phyloP scores from a whole-genome alignment of 2,329 filamentous ascomycete species.

The Zymoseptoria passerinii region DNA sequence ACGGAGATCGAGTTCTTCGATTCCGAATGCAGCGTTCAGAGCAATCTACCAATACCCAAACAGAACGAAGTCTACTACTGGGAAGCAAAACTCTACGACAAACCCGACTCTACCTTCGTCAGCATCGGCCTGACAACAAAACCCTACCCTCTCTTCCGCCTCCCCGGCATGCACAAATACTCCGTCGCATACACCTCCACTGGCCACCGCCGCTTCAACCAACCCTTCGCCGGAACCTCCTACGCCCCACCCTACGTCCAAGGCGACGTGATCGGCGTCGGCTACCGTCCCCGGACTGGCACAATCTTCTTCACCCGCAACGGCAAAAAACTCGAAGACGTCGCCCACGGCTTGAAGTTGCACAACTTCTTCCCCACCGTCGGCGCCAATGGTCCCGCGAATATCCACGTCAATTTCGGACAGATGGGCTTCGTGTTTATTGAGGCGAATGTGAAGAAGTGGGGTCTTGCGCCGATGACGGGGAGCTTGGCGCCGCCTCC shows the following conservation, averaged over 20 bases:
- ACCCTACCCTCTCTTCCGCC: slow-evolving; percentile 86
- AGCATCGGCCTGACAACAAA: slow-evolving; percentile 95
- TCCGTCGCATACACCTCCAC: slow-evolving; percentile 87
- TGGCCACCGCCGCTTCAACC: slow-evolving; percentile 81
- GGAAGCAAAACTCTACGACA: slow-evolving; percentile 98
- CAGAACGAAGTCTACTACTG: slow-evolving; percentile 99
- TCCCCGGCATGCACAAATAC: slow-evolving; percentile 89
- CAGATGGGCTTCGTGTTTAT: slow-evolving; percentile 98
- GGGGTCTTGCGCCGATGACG: slow-evolving; percentile 92
- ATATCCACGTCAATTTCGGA: slow-evolving; percentile 93
- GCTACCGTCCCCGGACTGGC: slow-evolving; percentile 87
- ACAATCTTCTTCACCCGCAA: slow-evolving; percentile 98
- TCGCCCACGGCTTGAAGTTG: slow-evolving; percentile 82
- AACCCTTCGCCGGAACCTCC: slow-evolving; percentile 70
- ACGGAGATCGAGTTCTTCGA: slow-evolving; percentile 99
- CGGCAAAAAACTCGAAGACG: slow-evolving; percentile 92
- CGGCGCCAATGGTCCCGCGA: slow-evolving; percentile 88
- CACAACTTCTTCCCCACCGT: slow-evolving; percentile 97
- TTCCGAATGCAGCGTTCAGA: slow-evolving; percentile 93
- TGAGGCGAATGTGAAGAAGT: slow-evolving; percentile 99
- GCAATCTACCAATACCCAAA: slow-evolving; percentile 92
- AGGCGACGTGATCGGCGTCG: slow-evolving; percentile 91
- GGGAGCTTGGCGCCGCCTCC: slow-evolving; percentile 91
- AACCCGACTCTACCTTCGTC: slow-evolving; percentile 77
- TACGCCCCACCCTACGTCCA: slow-evolving; percentile 84